Evolutionary conservation across 345 rosid species (phyloP), one percentile per base, ranked within the genome.

Genomic region (Mercurialis annua): DNA sequence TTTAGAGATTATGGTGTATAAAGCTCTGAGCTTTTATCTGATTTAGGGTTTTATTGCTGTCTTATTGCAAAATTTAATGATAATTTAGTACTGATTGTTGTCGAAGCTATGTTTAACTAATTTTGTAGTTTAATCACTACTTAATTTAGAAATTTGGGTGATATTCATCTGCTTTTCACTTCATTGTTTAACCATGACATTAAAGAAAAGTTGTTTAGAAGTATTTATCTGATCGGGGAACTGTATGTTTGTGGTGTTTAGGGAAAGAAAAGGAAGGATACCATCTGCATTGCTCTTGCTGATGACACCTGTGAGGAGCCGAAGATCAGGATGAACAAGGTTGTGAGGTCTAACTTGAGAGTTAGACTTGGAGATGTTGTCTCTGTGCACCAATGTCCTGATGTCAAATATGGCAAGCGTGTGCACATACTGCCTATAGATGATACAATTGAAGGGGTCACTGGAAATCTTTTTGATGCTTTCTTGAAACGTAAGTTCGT

Each of bases 391-490:
- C 76, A 73, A 23, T 73, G 77, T 50, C 67, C 62, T 31, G 98
- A 88, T 83, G 97, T 92, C 40, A 92, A 92, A 65, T 90, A 92
- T 64, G 97, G 98, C 20, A 88, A 87, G 79, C 93, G 97, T 69
- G 97, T 92, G 15, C 98, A 92, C 83, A 92, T 92, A 29, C 82
- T 92, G 65, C 98, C 96, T 2, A 73, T 92, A 5, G 98, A 92
- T 81, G 98, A 90, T 75, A 84, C 97, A 2, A 78, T 90, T 63
- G 98, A 92, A 78, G 98, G 96, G 10, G 88, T 92, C 52, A 88
- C 97, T 54, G 97, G 96, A 67, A 92, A 85, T 77, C 90, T 92
- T 57, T 92, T 90, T 57, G 98, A 92, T 76, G 96, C 97, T n/a
- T 92, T 81, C 79, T 73, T 92, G 57, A 88, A 90, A 74, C 97